These are phyloP conservation scores for Pulveroboletus sp. DNA, from an alignment of 768 basidiomycete species.

Conservation along the genomic window DNA sequence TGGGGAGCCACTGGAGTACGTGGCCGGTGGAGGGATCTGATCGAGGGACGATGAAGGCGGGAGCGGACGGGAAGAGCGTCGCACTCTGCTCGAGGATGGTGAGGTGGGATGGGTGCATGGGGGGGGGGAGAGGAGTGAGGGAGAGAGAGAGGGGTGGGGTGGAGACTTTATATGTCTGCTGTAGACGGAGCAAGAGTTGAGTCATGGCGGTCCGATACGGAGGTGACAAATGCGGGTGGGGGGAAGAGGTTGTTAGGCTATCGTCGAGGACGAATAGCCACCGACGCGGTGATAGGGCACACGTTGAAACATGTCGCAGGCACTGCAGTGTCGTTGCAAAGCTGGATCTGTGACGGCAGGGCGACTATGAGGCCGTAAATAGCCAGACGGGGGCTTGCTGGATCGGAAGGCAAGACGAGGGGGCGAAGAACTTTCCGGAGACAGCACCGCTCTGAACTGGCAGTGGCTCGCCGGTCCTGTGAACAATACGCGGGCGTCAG, in stretches of 20 bases:
- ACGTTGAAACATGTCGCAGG: slow-evolving; percentile 34
- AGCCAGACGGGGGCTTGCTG: slow-evolving; percentile 5
- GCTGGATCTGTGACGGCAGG: slow-evolving; percentile 28
- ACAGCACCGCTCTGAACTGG: slow-evolving; percentile 10
- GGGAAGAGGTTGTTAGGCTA: slow-evolving; percentile 27
- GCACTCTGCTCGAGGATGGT: slow-evolving; percentile 57
- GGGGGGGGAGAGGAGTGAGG: slow-evolving; percentile 5
- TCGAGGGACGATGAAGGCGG: slow-evolving; percentile 59
- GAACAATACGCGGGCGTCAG: slow-evolving; percentile 23
- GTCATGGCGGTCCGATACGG: slow-evolving; percentile 28
- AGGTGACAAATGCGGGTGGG: slow-evolving; percentile 24
- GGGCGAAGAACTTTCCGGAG: no score
- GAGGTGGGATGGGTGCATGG: slow-evolving; percentile 48
- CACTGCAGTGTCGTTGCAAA: slow-evolving; percentile 27
- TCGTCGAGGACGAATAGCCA: slow-evolving; percentile 29
- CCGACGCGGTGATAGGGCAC: slow-evolving; percentile 30
- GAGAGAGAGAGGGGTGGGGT: neutral
- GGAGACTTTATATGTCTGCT: slow-evolving; percentile 31
- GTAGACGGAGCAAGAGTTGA: slow-evolving; percentile 14
- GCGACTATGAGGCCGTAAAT: slow-evolving; percentile 22
- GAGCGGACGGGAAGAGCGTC: slow-evolving; percentile 41
- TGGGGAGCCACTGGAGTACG: slow-evolving; percentile 50
- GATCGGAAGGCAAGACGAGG: no score
- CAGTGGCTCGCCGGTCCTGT: slow-evolving; percentile 21
- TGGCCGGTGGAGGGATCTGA: slow-evolving; percentile 39